Percentiles rank a stretch among this genome's conserved stretches.
These are phyloP conservation scores for Crithidia brevicula DNA, from an alignment of 208 protist genomes.

Conservation along the genomic window DNA sequence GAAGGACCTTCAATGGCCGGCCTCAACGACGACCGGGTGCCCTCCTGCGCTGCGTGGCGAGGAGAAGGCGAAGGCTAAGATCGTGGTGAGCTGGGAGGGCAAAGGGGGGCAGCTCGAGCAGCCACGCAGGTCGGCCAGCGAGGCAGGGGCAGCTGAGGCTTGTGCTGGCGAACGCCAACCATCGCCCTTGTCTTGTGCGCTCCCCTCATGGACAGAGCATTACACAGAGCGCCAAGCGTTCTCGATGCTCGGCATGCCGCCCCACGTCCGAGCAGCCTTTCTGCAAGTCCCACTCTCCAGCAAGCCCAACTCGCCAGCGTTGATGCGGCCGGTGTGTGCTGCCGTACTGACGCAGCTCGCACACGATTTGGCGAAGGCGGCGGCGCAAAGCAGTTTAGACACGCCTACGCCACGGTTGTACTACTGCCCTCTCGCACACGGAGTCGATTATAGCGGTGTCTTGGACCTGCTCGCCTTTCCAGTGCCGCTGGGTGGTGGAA, in stretches of 20 bases:
- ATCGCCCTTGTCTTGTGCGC: too few species aligned
- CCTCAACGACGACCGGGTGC: too few species aligned
- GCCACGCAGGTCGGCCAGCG: not conserved
- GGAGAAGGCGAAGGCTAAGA: not conserved
- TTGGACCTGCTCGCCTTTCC: constrained; percentile 49
- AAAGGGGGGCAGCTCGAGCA: not conserved
- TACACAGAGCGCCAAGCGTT: constrained; percentile 1
- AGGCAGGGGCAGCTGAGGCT: too few species aligned
- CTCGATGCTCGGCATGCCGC: constrained; percentile 17
- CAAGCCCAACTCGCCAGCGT: not conserved
- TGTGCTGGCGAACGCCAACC: too few species aligned
- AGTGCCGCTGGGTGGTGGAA: constrained; percentile 10
- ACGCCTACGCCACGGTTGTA: constrained; percentile 18
- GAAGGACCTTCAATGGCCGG: constrained; percentile 4
- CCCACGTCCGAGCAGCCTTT: constrained; percentile 18
- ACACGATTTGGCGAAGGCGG: constrained; percentile 3
- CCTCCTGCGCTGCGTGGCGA: not conserved
- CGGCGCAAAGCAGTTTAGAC: not conserved
- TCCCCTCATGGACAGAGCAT: not conserved
- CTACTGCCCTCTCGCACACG: constrained; percentile 65
- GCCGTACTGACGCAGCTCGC: constrained; percentile 13
- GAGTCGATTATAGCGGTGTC: constrained; percentile 53
- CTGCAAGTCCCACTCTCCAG: constrained; percentile 18
- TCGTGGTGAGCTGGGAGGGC: not conserved
- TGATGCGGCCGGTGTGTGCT: constrained; percentile 28